Base-by-base conservation (phyloP, 805 yeast species). In the Saccharomycopsis guyanensis region DNA sequence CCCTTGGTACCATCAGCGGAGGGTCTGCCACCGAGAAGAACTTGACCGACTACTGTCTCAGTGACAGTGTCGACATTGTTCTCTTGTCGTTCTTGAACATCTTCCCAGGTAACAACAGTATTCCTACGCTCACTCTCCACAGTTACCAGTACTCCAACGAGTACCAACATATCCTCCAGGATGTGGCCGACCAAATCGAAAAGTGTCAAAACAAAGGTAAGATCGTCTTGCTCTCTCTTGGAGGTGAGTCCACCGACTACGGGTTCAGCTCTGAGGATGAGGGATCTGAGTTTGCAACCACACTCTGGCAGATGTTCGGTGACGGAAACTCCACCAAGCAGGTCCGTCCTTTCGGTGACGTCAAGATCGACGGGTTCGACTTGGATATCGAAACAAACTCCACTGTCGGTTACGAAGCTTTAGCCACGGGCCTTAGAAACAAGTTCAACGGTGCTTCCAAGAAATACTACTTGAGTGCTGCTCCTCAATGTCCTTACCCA, bases 401-500 rank as follows among this genome's bases (percentile, higher is more conserved):
- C 47, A 69, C 71, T 44, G 66, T 69, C 2, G 96, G 95, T n/a
- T 82, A 80, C 57, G 74, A 76, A 32, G 73, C 80, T 13, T 61
- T 82, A 44, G 83, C 40, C 4, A 43, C 72, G 68, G 56, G 87
- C 72, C 40, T 68, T 59, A 53, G 94, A 81, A 47, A 69, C 46
- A 62, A 66, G 36, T 29, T 46, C 25, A 78, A 73, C 55, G 77
- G 69, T 8, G 67, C 78, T 29, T 69, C 82, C 39, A 84, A 80
- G 64, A 57, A 64, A 29, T 86, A 81, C 67, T 86, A 81, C 61
- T 66, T 87, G 40, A 79, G 93, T 45, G 95, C 95, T 54, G 91
- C 96, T 53, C 96, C 96, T 18, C 96, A 87, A 68, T 88, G 96
- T 68, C 82, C 78, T 23, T 82, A 80, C 61, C 95, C 95, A 18